Conservation (phyloP, 202 grass and related monocot species). For the Schoenoplectus triqueter region DNA sequence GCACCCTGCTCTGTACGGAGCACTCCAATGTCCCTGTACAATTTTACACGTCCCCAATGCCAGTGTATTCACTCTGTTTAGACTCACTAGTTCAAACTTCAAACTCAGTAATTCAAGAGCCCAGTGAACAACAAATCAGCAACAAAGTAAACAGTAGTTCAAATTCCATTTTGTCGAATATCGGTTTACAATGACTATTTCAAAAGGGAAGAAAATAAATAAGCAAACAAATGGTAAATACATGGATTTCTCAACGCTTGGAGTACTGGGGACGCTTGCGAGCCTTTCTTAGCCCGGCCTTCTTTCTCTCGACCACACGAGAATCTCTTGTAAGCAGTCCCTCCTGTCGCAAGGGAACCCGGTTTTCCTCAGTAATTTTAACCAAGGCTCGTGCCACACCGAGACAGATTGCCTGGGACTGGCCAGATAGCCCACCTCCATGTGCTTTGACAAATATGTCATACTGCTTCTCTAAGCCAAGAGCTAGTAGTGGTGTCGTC, state of each 20-base stretch:
- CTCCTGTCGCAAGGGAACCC: slow-evolving; percentile 62
- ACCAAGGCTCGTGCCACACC: slow-evolving; percentile 77
- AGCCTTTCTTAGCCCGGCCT: slow-evolving; percentile 89
- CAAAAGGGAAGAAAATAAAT: not conserved
- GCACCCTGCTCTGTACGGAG: too few relatives aligned
- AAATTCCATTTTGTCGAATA: slow-evolving; percentile 21
- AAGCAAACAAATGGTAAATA: not conserved
- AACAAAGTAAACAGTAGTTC: slow-evolving; percentile 10
- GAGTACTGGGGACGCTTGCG: slow-evolving; percentile 89
- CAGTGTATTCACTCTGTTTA: not conserved
- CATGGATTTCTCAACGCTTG: slow-evolving; percentile 60
- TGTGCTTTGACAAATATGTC: slow-evolving; percentile 92
- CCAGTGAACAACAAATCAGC: slow-evolving; percentile 16
- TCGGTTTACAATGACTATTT: slow-evolving; percentile 22
- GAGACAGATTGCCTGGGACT: slow-evolving; percentile 86
- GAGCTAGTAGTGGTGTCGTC: slow-evolving; percentile 65
- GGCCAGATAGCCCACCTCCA: slow-evolving; percentile 87
- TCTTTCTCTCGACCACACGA: slow-evolving; percentile 94
- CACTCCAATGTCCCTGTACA: not conserved
- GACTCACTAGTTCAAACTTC: not conserved
- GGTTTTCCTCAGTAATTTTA: slow-evolving; percentile 74
- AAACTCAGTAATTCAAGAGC: not conserved
- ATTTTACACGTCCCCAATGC: not conserved
- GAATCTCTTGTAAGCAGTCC: slow-evolving; percentile 90
- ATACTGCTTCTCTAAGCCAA: slow-evolving; percentile 81